These are phyloP conservation scores for Diaporthe australafricana DNA, from an alignment of 2,329 filamentous ascomycete species.

Conservation along the genomic window DNA sequence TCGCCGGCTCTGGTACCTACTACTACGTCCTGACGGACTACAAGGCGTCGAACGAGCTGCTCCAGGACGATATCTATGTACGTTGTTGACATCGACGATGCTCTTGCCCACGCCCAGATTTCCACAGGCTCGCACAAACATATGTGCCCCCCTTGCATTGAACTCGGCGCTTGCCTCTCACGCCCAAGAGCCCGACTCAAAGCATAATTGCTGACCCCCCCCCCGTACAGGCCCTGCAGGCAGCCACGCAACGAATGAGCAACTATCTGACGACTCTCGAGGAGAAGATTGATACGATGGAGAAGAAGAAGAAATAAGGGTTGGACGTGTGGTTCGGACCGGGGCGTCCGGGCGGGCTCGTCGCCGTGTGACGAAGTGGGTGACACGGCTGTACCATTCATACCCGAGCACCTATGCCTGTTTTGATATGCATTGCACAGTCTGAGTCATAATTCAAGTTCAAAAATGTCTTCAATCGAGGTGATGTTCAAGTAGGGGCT, in stretches of 20 bases:
- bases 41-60: conserved; percentile 89
- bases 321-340: background rate
- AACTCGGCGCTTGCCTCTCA: conserved; percentile 14
- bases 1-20: conserved; percentile 86
- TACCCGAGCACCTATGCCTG: background rate
- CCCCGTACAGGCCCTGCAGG: conserved; percentile 90
- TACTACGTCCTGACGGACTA: conserved; percentile 95
- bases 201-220: conserved; percentile 32
- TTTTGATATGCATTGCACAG: background rate
- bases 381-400: background rate
- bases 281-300: conserved; percentile 76
- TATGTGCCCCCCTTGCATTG: background rate
- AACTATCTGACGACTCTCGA: conserved; percentile 86
- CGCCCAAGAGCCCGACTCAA: background rate
- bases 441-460: background rate
- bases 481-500: background rate
- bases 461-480: background rate
- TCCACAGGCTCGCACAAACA: background rate
- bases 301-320: conserved; percentile 73
- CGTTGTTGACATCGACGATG: conserved; percentile 61
- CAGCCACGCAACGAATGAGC: conserved; percentile 87
- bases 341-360: background rate
- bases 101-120: conserved; percentile 38
- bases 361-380: background rate
- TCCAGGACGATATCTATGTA: conserved; percentile 97